A percentile compares a stretch with the other conserved stretches of the same genome.
These are phyloP conservation scores for Reutealis trisperma DNA, from an alignment of 345 rosid species.

Conservation along the genomic window DNA sequence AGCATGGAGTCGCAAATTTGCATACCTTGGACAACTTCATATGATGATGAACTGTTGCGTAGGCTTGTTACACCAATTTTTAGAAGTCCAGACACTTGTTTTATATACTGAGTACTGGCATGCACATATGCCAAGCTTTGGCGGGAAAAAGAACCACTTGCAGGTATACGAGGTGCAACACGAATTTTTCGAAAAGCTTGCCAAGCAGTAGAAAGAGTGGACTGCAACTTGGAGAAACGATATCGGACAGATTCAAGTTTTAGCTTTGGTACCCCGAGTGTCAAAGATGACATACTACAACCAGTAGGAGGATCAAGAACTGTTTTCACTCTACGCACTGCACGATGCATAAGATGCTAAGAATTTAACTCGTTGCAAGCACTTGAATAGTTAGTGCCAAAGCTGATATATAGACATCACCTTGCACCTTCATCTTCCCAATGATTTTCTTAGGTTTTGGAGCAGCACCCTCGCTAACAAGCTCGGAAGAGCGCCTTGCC, in stretches of 20 bases:
- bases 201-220: conserved; percentile 67
- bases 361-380: conserved; percentile 6
- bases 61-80: conserved; percentile 89
- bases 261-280: conserved; percentile 55
- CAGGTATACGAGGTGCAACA: conserved; percentile 59
- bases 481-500: conserved; percentile 63
- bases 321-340: conserved; percentile 91
- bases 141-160: conserved; percentile 74
- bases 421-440: conserved; percentile 98
- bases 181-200: conserved; percentile 61
- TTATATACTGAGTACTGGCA: conserved; percentile 88
- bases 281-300: conserved; percentile 75
- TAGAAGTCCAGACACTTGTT: conserved; percentile 91
- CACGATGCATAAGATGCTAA: conserved; percentile 22
- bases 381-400: conserved; percentile 11
- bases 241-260: conserved; percentile 59
- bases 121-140: conserved; percentile 92
- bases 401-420: conserved; percentile 30
- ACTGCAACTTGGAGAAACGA: conserved; percentile 62
- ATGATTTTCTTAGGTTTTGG: conserved; percentile 73
- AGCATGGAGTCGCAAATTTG: neutral
- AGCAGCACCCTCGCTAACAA: conserved; percentile 58
- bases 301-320: conserved; percentile 75
- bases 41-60: conserved; percentile 87
- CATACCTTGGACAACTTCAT: conserved; percentile 84